phyloP scores from a whole-genome alignment of 257 asterid genomes.

The Solanum piurae region DNA sequence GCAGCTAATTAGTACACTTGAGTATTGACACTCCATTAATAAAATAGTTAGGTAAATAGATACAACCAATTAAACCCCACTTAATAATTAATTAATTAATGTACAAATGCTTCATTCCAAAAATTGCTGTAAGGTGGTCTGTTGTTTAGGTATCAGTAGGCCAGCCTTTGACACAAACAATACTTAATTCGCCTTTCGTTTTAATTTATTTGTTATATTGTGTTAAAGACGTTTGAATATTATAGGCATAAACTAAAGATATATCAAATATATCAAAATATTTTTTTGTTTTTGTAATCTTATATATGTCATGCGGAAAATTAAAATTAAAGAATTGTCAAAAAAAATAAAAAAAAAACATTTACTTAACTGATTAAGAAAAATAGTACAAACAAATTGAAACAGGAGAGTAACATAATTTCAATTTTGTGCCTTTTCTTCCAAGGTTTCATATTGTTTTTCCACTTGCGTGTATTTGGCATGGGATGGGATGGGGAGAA shows the following conservation, averaged over 20 bases:
- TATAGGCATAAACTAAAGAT: accelerated
- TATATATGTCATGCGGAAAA: too few relatives aligned
- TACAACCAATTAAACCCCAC: background rate
- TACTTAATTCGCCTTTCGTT: accelerated
- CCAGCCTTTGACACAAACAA: background rate
- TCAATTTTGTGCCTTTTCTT: background rate
- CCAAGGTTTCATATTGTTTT: background rate
- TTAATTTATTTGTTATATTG: too few relatives aligned
- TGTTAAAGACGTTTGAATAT: too few relatives aligned
- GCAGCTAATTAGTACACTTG: background rate
- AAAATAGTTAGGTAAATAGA: background rate
- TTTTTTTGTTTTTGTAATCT: too few relatives aligned
- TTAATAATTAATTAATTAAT: background rate
- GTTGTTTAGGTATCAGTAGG: background rate
- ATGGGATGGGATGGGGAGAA: background rate
- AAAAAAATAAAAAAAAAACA: too few relatives aligned
- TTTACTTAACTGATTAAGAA: accelerated
- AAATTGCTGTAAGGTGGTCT: background rate
- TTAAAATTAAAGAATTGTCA: too few relatives aligned
- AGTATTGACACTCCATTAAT: background rate
- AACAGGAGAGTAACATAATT: background rate
- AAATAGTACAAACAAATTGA: background rate
- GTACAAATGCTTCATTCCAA: background rate
- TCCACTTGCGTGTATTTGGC: background rate
- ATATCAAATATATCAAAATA: too few relatives aligned